phyloP scores from a whole-genome alignment of 371 early-diverging fungal genomes.

The Apophysomyces elegans region DNA sequence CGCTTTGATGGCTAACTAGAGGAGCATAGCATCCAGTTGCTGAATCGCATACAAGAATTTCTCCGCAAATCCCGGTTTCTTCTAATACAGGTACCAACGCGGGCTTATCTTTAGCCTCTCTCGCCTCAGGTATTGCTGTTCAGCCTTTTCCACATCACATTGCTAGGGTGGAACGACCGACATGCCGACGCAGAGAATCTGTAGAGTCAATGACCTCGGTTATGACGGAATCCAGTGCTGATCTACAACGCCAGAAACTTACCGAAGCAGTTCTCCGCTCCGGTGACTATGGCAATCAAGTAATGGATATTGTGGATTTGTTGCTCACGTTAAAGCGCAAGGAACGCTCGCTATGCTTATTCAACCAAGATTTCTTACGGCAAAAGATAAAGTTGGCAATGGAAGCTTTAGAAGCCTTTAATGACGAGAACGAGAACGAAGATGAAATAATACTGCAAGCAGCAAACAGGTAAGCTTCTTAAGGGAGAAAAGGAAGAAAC shows the following conservation, averaged over 20 bases:
- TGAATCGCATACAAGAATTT: constrained; percentile 23
- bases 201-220: constrained; percentile 45
- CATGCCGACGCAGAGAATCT: constrained; percentile 46
- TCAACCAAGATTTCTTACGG: constrained; percentile 51
- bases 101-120: constrained; percentile 39
- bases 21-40: constrained; percentile 12
- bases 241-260: constrained; percentile 45
- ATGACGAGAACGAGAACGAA: constrained; percentile 33
- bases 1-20: background rate
- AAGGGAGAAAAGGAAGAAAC: background rate
- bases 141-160: constrained; percentile 24
- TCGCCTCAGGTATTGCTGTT: constrained; percentile 44
- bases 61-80: constrained; percentile 40
- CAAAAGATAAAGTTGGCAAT: constrained; percentile 49
- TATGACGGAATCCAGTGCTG: constrained; percentile 50
- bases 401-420: constrained; percentile 46
- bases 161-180: constrained; percentile 24
- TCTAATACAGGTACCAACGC: constrained; percentile 40
- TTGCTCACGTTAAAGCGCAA: constrained; percentile 50
- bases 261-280: constrained; percentile 42
- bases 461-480: constrained; percentile 15
- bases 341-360: constrained; percentile 53
- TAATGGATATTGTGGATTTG: constrained; percentile 55
- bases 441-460: constrained; percentile 21
- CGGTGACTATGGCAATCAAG: constrained; percentile 39